A percentile compares a stretch with the other conserved stretches of the same genome.
phyloP scores from a whole-genome alignment of 1,139 yeast genomes.

The Meyerozyma smithsonii region DNA sequence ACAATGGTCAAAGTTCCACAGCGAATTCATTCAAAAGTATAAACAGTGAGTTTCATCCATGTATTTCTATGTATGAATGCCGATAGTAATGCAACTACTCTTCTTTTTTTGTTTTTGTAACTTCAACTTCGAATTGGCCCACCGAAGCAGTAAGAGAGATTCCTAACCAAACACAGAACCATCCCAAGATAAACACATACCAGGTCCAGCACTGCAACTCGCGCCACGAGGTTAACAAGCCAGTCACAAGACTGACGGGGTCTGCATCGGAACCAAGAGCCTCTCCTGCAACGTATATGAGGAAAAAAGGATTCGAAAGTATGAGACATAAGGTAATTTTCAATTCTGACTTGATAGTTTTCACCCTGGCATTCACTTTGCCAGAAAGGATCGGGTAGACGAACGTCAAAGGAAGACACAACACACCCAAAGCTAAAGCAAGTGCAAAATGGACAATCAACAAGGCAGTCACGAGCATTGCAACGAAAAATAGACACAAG shows the following conservation, averaged over 20 bases:
- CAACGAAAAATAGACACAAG: slow-evolving; percentile 52
- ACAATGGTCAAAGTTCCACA: slow-evolving; percentile 73
- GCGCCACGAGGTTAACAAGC: slow-evolving; percentile 60
- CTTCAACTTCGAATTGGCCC: slow-evolving; percentile 23
- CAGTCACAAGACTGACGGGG: slow-evolving; percentile 39
- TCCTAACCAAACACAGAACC: slow-evolving; percentile 80
- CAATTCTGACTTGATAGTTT: slow-evolving; percentile 14
- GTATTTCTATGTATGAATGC: slow-evolving; percentile 4
- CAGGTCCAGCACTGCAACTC: slow-evolving; percentile 85
- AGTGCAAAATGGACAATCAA: slow-evolving; percentile 82
- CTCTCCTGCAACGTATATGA: slow-evolving; percentile 30
- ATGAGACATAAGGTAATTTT: slow-evolving; percentile 33
- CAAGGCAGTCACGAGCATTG: slow-evolving; percentile 68
- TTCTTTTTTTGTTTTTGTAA: slow-evolving; percentile 7
- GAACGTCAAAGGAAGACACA: slow-evolving; percentile 69
- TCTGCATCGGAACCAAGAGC: slow-evolving; percentile 22
- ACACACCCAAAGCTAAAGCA: slow-evolving; percentile 64
- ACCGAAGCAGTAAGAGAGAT: slow-evolving; percentile 31
- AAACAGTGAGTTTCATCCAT: slow-evolving; percentile 7
- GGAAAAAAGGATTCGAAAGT: slow-evolving; percentile 53
- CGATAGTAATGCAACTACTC: slow-evolving; percentile 5
- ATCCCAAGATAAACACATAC: slow-evolving; percentile 66
- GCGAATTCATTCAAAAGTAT: slow-evolving; percentile 58
- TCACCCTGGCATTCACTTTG: background rate
- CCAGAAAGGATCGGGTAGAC: slow-evolving; percentile 33